Percentiles rank a stretch among this genome's conserved stretches.
phyloP scores from a whole-genome alignment of 495 filamentous ascomycete species.

The Massariosphaeria phaeospora region DNA sequence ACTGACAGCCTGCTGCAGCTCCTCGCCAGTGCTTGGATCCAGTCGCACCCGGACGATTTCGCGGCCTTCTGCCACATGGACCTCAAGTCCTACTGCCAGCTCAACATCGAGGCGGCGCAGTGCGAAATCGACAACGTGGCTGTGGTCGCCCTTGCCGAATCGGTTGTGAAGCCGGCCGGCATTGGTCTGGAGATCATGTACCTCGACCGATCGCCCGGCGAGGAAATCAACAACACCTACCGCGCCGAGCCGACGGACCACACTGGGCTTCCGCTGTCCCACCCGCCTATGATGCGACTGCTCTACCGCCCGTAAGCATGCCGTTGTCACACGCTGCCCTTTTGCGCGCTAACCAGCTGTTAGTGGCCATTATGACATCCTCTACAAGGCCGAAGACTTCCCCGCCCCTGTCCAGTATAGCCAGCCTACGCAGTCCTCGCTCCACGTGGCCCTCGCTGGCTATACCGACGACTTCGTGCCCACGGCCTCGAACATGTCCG shows the following conservation, averaged over 20 bases:
- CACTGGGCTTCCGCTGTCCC: slow-evolving; percentile 46
- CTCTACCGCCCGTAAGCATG: slow-evolving; percentile 63
- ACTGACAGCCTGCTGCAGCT: slow-evolving; percentile 49
- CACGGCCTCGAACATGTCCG: slow-evolving; percentile 14
- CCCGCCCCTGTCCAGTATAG: slow-evolving; percentile 5
- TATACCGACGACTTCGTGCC: slow-evolving; percentile 31
- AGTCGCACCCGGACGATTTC: slow-evolving; percentile 62
- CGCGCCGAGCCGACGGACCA: slow-evolving; percentile 50
- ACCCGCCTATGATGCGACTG: slow-evolving; percentile 57
- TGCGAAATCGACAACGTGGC: slow-evolving; percentile 88
- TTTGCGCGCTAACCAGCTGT: slow-evolving; percentile 11
- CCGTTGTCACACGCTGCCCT: not conserved
- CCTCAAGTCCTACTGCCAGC: slow-evolving; percentile 65
- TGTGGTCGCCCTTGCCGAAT: slow-evolving; percentile 68
- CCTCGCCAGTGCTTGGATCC: slow-evolving; percentile 84
- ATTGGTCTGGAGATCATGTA: slow-evolving; percentile 85
- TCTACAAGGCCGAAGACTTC: slow-evolving; percentile 66
- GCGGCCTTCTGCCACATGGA: slow-evolving; percentile 56
- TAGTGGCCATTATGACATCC: slow-evolving; percentile 89
- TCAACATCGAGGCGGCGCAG: slow-evolving; percentile 64
- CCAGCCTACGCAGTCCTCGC: slow-evolving; percentile 24
- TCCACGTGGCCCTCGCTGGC: slow-evolving; percentile 25
- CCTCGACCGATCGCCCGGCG: slow-evolving; percentile 79
- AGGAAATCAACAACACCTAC: slow-evolving; percentile 70
- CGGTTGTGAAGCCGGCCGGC: slow-evolving; percentile 72